Evolutionary conservation across 2,329 filamentous ascomycete species (phyloP), one percentile per base, ranked within the genome.

Genomic region (Exserohilum rostratum): DNA sequence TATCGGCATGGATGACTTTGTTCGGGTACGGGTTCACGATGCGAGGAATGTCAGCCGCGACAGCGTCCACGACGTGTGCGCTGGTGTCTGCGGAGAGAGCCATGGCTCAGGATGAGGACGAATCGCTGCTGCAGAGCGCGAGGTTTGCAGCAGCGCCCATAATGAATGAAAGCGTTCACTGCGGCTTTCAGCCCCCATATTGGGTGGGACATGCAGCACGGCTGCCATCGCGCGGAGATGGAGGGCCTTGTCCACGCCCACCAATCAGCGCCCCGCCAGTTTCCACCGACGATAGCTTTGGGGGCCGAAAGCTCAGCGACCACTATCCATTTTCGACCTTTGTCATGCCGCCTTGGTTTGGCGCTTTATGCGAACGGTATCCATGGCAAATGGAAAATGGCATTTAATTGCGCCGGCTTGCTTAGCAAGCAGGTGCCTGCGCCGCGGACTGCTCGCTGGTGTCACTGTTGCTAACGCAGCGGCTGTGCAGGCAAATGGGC

Each of bases 161-260:
- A 35, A 44, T 61, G 44, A 57, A 29, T 22, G 33, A 47, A 43
- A 40, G 49, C 34, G 53, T 62, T 62, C 51, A 42, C 46, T n/a
- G 38, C 46, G 27, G 15, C 52, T 56, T 64, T 68, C 64, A 62
- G 69, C 69, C 70, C 68, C 70, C 60, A 70, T 62, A 50, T 58
- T 50, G 63, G 51, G 50, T 46, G 57, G 52, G 25, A 57, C 47
- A 57, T 56, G 46, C 55, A 51, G 37, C 38, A 56, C 45, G 53
- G 31, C 47, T 51, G 3, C 29, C 37, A 22, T 18, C 39, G 46
- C 37, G 44, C 49, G 47, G 40, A 50, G 40, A 49, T 42, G 7
- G 13, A 45, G 39, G 30, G 35, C 31, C 42, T n/a, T 46, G 29
- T 25, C 6, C 7, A n/a, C 2, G 11, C 15, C 34, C 17, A 18